Percentiles rank a stretch among this genome's conserved stretches.
These are phyloP conservation scores for Lepiota brunneoincarnata DNA, from an alignment of 768 basidiomycete species.

Conservation along the genomic window DNA sequence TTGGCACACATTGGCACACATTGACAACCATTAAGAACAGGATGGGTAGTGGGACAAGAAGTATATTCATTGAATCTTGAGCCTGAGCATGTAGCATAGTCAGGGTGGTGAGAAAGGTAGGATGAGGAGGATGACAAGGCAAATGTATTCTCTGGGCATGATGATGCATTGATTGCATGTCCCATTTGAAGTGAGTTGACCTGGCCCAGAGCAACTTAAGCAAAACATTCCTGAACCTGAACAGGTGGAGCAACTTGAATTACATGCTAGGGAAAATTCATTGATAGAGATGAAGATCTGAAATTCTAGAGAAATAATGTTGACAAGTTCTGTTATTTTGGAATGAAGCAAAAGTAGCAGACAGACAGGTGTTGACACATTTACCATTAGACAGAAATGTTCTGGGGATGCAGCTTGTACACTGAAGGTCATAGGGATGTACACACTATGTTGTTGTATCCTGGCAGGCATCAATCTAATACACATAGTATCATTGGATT, in stretches of 20 bases:
- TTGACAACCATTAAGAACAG: slow-evolving; percentile 69
- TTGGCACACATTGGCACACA: slow-evolving; percentile 75
- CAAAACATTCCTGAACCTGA: slow-evolving; percentile 67
- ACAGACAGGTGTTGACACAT: too few relatives aligned
- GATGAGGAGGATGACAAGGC: slow-evolving; percentile 57
- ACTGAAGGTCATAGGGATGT: slow-evolving; percentile 68
- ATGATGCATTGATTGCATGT: slow-evolving; percentile 54
- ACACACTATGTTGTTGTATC: too few relatives aligned
- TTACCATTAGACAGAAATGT: too few relatives aligned
- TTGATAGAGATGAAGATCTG: not conserved
- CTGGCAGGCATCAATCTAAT: too few relatives aligned
- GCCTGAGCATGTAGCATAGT: slow-evolving; percentile 78
- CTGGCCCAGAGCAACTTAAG: slow-evolving; percentile 58
- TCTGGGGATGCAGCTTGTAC: slow-evolving; percentile 76
- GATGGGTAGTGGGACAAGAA: slow-evolving; percentile 62
- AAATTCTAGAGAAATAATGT: slow-evolving; percentile 23
- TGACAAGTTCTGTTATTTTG: too few relatives aligned
- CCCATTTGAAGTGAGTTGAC: slow-evolving; percentile 65
- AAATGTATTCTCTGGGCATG: slow-evolving; percentile 73
- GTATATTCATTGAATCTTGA: slow-evolving; percentile 73
- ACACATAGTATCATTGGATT: too few relatives aligned
- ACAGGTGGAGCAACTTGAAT: slow-evolving; percentile 71
- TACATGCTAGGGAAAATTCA: slow-evolving; percentile 52
- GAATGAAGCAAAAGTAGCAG: too few relatives aligned
- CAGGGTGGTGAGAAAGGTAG: slow-evolving; percentile 79